Evolutionary conservation across 2,329 filamentous ascomycete genomes (phyloP).

Genomic region (Botrytis aclada): DNA sequence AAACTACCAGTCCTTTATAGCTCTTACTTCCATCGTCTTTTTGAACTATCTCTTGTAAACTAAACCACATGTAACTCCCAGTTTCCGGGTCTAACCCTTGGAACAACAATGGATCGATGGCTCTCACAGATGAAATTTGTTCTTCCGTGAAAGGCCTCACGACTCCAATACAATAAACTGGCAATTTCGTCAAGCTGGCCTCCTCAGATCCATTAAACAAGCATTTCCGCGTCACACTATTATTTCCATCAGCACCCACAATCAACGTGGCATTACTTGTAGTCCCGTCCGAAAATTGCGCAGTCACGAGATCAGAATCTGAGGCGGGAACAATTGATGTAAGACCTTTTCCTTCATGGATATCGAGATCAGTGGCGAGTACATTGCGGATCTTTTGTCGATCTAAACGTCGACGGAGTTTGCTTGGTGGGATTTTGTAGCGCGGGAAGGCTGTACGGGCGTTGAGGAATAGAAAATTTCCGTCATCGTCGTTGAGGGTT

Average conservation of each 20-base stretch:
- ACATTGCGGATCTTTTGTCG: conserved; percentile 34
- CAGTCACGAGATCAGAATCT: conserved; percentile 26
- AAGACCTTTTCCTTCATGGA: conserved; percentile 52
- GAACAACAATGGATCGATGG: conserved; percentile 53
- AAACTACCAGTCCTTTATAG: conserved; percentile 45
- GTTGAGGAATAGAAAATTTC: conserved; percentile 44
- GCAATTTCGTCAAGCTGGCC: conserved; percentile 39
- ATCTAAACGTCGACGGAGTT: conserved; percentile 39
- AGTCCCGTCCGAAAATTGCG: conserved; percentile 39
- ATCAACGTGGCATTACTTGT: conserved; percentile 37
- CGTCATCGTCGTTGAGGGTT: conserved; percentile 40
- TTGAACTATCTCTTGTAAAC: conserved; percentile 41
- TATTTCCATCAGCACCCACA: conserved; percentile 42
- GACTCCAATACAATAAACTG: conserved; percentile 42
- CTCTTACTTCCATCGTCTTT: conserved; percentile 40
- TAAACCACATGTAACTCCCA: conserved; percentile 50
- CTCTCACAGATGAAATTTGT: conserved; percentile 42
- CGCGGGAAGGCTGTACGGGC: conserved; percentile 40
- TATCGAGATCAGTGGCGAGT: conserved; percentile 28
- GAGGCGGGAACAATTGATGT: conserved; percentile 31
- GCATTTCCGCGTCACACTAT: conserved; percentile 35
- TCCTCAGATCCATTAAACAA: conserved; percentile 35
- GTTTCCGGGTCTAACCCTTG: conserved; percentile 52
- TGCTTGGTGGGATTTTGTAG: conserved; percentile 42
- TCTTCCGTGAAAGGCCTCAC: conserved; percentile 41